A percentile compares a stretch with the other conserved stretches of the same genome.
Conservation (phyloP, 2,329 filamentous ascomycete species). For the Hypoxylon sp. region DNA sequence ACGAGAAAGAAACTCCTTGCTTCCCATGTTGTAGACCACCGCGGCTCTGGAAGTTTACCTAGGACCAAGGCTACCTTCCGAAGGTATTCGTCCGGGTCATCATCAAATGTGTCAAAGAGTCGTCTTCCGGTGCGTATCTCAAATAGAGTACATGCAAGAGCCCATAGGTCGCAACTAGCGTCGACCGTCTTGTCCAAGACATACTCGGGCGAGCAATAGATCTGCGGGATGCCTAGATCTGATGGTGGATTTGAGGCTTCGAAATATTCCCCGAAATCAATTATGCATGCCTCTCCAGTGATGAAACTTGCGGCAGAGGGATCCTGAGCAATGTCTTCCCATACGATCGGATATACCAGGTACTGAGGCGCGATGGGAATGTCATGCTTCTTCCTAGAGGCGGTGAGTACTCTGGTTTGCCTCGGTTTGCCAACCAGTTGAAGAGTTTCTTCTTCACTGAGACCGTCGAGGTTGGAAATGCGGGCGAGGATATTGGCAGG, state of each 20-base stretch:
- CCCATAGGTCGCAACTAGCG: slow-evolving; percentile 43
- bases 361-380: slow-evolving; percentile 34
- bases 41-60: slow-evolving; percentile 44
- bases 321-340: slow-evolving; percentile 17
- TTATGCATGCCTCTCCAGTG: slow-evolving; percentile 17
- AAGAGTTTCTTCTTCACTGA: slow-evolving; percentile 35
- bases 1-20: slow-evolving; percentile 35
- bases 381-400: slow-evolving; percentile 16
- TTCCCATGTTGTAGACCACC: slow-evolving; percentile 45
- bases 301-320: slow-evolving; percentile 10
- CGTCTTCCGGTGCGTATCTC: slow-evolving; percentile 44
- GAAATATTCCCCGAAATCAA: slow-evolving; percentile 40
- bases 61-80: slow-evolving; percentile 42
- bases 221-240: slow-evolving; percentile 41
- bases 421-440: slow-evolving; percentile 26
- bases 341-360: slow-evolving; percentile 36
- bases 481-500: slow-evolving; percentile 42
- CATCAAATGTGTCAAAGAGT: slow-evolving; percentile 43
- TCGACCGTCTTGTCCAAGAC: slow-evolving; percentile 38
- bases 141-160: slow-evolving; percentile 47
- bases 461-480: slow-evolving; percentile 34
- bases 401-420: slow-evolving; percentile 2
- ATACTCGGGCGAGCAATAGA: slow-evolving; percentile 44
- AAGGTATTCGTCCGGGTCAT: slow-evolving; percentile 43
- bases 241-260: slow-evolving; percentile 17